A percentile compares a stretch with the other conserved stretches of the same genome.
These are phyloP conservation scores for Penicillium angulare DNA, from an alignment of 495 filamentous ascomycete genomes.

Conservation along the genomic window DNA sequence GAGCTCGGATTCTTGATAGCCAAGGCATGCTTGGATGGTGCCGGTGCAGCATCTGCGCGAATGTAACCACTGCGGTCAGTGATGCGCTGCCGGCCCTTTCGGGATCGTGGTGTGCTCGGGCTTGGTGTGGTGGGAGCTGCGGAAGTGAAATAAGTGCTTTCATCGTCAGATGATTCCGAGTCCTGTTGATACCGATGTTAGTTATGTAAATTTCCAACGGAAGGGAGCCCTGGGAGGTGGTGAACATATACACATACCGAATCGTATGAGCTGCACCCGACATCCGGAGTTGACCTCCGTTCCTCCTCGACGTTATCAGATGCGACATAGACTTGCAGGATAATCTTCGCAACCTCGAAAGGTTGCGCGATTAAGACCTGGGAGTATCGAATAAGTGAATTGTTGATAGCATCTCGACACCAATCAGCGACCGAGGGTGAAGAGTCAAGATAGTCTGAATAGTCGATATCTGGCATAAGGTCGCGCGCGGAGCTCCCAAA, in stretches of 20 bases:
- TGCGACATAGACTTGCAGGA: conserved; percentile 74
- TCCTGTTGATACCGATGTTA: conserved; percentile 25
- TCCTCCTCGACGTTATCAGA: conserved; percentile 35
- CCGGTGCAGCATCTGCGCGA: conserved; percentile 32
- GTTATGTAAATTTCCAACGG: too few relatives aligned
- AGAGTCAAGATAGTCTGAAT: conserved; percentile 79
- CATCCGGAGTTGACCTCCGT: conserved; percentile 26
- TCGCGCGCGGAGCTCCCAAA: conserved; percentile 75
- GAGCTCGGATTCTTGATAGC: conserved; percentile 67
- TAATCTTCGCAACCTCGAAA: conserved; percentile 92
- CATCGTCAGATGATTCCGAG: conserved; percentile 66
- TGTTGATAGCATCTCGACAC: conserved; percentile 69
- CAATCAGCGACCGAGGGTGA: conserved; percentile 71
- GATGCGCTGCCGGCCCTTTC: conserved; percentile 42
- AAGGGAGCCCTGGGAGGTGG: too few relatives aligned
- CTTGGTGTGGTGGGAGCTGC: conserved; percentile 57
- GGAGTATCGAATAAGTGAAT: conserved; percentile 82
- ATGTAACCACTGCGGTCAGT: conserved; percentile 54
- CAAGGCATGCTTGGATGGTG: conserved; percentile 58
- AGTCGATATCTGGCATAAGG: conserved; percentile 83
- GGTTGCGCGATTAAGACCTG: conserved; percentile 85
- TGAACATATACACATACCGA: conserved; percentile 25
- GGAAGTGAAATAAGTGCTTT: conserved; percentile 83
- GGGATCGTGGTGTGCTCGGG: conserved; percentile 52
- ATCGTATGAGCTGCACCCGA: conserved; percentile 36